Conservation (phyloP, 1,139 yeast genomes). For the Diutina rugosa region DNA sequence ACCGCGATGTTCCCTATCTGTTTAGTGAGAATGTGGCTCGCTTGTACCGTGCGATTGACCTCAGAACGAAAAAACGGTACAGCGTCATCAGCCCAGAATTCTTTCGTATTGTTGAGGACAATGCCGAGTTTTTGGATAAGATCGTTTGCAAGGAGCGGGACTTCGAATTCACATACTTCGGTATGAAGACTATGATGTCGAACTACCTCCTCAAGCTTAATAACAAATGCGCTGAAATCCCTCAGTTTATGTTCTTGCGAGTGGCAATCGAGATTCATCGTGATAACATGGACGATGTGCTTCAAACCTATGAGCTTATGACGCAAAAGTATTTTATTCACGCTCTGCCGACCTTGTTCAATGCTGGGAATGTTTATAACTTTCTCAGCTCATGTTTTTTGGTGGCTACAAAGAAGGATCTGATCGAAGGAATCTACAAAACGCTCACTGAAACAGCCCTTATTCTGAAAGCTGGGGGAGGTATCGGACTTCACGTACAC, state of each 20-base stretch:
- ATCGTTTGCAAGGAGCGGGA: constrained; percentile 19
- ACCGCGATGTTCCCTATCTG: constrained; percentile 1
- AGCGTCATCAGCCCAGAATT: constrained; percentile 5
- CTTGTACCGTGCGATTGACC: constrained; percentile 3
- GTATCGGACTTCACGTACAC: constrained; percentile 77
- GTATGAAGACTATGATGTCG: constrained; percentile 79
- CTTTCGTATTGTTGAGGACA: constrained; percentile 3
- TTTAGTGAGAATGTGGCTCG: constrained; percentile 4
- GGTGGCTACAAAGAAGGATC: constrained; percentile 73
- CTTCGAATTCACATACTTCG: constrained; percentile 71
- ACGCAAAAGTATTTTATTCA: constrained; percentile 76
- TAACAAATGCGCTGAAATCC: constrained; percentile 77
- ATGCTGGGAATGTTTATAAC: constrained; percentile 80
- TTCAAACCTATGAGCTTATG: constrained; percentile 79
- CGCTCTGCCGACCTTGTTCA: constrained; percentile 82
- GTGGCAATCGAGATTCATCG: constrained; percentile 87
- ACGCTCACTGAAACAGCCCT: constrained; percentile 79
- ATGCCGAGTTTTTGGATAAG: constrained; percentile 3
- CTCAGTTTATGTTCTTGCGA: constrained; percentile 83
- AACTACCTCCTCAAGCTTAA: constrained; percentile 61
- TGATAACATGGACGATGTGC: constrained; percentile 50
- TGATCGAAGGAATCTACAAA: constrained; percentile 82
- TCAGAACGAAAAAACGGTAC: constrained; percentile 3
- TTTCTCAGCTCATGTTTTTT: constrained; percentile 87
- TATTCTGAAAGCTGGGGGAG: constrained; percentile 85